Base-by-base conservation (phyloP, 2,329 filamentous ascomycete species). In the Fusarium secorum region DNA sequence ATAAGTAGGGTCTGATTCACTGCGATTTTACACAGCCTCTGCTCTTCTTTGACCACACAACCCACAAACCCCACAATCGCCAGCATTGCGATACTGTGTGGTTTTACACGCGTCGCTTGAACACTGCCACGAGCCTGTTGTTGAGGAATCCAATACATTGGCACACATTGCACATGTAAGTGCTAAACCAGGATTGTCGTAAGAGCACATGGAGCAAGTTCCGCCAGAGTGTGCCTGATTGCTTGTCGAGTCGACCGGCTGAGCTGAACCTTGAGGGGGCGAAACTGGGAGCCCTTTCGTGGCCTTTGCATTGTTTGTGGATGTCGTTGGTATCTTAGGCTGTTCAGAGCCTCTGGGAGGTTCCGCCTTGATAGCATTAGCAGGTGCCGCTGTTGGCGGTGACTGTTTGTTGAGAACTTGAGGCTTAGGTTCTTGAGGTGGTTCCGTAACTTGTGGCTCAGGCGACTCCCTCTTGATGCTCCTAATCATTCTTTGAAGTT, bases 21-120 rank as follows among this genome's bases (percentile, higher is more conserved):
- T 18, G 24, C 2, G 13, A 24, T n/a, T 24, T 39, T 61, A 70
- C 26, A 32, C 52, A 39, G 17, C 44, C 32, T 46, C 48, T 32
- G n/a, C 24, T 72, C 74, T 80, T 71, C 79, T 82, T 71, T 79
- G 80, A 22, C 90, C 90, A 76, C 92, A 95, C 9, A 93, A 79
- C 7, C 92, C 91, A 77, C 93, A 95, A 1, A 89, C 78, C 11
- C 89, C 90, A 69, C 85, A 89, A 78, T 95, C 92, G 3, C 86
- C 88, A 15, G 90, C 85, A 75, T 95, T 95, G 56, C 90, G 76
- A 77, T 93, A 95, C 24, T 74, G 66, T 48, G 84, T 87, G 17
- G 81, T 84, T 64, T 80, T 80, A 77, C 93, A 95, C 5, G 81
- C 71, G 7, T 78, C 76, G 70, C 85, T 88, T 45, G 77, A 78